phyloP scores from a whole-genome alignment of 768 basidiomycete genomes.

The Phallus indusiatus region DNA sequence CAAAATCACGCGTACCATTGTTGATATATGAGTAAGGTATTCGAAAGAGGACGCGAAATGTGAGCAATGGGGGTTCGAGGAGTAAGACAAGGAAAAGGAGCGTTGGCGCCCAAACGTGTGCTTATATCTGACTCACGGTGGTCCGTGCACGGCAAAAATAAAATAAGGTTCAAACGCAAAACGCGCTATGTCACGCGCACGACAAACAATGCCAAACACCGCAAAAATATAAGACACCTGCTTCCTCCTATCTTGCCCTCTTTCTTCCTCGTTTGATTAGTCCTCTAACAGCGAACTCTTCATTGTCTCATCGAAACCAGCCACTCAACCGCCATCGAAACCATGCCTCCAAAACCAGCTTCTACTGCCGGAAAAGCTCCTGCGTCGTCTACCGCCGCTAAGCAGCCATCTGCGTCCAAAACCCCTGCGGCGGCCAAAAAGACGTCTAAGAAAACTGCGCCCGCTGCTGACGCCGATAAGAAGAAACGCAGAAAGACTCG shows the following conservation, averaged over 20 bases:
- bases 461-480: constrained; percentile 62
- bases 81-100: background rate
- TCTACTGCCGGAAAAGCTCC: constrained; percentile 50
- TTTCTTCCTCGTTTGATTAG: background rate
- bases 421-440: constrained; percentile 55
- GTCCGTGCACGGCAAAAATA: constrained; percentile 6
- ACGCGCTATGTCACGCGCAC: background rate
- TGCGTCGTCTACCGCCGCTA: constrained; percentile 47
- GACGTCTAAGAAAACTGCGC: constrained; percentile 42
- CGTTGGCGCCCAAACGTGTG: background rate
- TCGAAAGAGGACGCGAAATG: background rate
- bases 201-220: constrained; percentile 8
- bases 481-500: constrained; percentile 75
- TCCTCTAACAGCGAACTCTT: background rate
- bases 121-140: constrained; percentile 4
- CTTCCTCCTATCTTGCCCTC: background rate
- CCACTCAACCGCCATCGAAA: constrained; percentile 39
- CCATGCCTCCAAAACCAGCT: constrained; percentile 31
- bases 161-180: constrained; percentile 4
- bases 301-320: background rate
- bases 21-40: background rate
- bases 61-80: background rate
- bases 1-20: background rate
- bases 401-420: constrained; percentile 22
- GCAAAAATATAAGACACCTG: background rate